Evolutionary conservation across 2,329 filamentous ascomycete genomes (phyloP), one percentile per base, ranked within the genome.

Genomic region (Xylariales sp.): DNA sequence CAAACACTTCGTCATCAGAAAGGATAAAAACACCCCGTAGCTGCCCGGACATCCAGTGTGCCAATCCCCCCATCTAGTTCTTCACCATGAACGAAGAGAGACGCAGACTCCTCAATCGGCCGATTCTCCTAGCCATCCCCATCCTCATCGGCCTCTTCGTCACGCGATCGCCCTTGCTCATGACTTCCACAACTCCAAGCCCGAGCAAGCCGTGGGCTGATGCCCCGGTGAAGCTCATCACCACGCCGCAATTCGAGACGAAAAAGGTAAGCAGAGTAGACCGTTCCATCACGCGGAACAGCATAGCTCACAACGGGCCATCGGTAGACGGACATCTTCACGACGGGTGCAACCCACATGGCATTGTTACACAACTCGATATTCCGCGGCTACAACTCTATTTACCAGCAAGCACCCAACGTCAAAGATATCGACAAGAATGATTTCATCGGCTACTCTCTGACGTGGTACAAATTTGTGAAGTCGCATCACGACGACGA

Each of bases 381-480:
- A 73, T 85, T 90, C 69, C 86, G 88, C 49, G 86, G 87, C 62
- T 89, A 87, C 81, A 90, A 91, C 78, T 85, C 83, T 73, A 89
- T 91, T 74, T 89, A 86, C 75, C 83, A 85, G 48, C 88, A 90
- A 76, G 87, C 86, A 0, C 82, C 83, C 10, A 80, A 85, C 71
- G 77, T 90, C 49, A 75, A 81, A 9, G 81, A 83, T 1, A 76
- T 77, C n/a, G 86, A 90, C 75, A 84, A 84, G 75, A 75, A 78
- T 55, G 84, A 86, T 75, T 90, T 91, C 71, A 77, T 89, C 61
- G 83, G 82, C 18, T 90, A 90, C 78, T 80, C 81, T 36, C 80
- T 86, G 60, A 84, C 87, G 0, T 89, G 87, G 86, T 82, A 84
- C 78, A 83, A 85, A 64, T 88, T 89, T 71, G 84, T 90, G 67